Conservation (phyloP, 352 stramenopile species). For the Globisporangium irregulare region DNA sequence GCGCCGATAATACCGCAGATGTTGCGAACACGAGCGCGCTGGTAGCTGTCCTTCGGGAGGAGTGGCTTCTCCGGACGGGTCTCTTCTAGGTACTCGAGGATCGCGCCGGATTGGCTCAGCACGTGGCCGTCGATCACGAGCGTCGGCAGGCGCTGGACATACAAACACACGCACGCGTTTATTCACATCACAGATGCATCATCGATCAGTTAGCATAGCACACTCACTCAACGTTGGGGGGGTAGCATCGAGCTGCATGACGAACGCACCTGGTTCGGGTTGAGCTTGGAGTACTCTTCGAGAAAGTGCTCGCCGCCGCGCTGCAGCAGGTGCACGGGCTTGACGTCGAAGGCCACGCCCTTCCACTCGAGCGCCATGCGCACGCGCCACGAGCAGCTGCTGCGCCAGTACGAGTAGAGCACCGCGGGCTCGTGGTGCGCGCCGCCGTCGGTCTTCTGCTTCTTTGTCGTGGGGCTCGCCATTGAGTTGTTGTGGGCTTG, state of each 20-base stretch:
- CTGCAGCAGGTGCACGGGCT: conserved; percentile 71
- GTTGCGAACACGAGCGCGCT: conserved; percentile 77
- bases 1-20: conserved; percentile 89
- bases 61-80: conserved; percentile 65
- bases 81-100: conserved; percentile 93
- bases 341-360: conserved; percentile 75
- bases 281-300: conserved; percentile 52
- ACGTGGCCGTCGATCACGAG: conserved; percentile 75
- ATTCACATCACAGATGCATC: background rate
- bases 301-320: conserved; percentile 53
- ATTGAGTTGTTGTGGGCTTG: conserved; percentile 5
- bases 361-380: conserved; percentile 88
- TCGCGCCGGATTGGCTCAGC: conserved; percentile 85
- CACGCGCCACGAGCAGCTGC: conserved; percentile 88
- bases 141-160: conserved; percentile 55
- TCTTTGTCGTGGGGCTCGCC: conserved; percentile 7
- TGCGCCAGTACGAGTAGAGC: conserved; percentile 89
- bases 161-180: background rate
- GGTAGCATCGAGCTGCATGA: background rate
- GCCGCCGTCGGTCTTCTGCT: background rate
- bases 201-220: background rate
- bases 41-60: conserved; percentile 66
- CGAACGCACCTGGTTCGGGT: conserved; percentile 56
- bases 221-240: too few species aligned
- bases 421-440: conserved; percentile 15